Conservation (phyloP, 2,329 filamentous ascomycete species). For the Sclerotinia subarctica region DNA sequence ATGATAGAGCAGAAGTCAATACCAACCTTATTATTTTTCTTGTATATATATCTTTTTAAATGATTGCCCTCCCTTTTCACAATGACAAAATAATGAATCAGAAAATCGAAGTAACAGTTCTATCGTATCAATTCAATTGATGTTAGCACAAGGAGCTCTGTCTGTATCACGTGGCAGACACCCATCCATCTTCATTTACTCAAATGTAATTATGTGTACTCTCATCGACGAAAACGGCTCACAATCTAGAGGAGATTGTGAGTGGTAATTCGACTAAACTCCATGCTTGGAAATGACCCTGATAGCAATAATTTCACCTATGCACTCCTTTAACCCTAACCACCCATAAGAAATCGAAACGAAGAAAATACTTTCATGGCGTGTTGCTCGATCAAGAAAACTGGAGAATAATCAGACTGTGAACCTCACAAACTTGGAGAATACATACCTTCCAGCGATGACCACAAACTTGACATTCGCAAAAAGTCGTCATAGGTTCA, state of each 20-base stretch:
- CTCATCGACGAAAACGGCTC: background rate
- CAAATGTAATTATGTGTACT: background rate
- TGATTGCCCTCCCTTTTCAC: too few species aligned
- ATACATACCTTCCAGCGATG: constrained; percentile 67
- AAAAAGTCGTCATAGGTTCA: constrained; percentile 83
- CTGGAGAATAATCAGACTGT: constrained; percentile 23
- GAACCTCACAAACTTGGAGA: background rate
- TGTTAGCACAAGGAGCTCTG: background rate
- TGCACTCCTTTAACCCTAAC: constrained; percentile 31
- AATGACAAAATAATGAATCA: background rate
- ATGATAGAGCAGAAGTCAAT: background rate
- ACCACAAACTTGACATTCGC: constrained; percentile 67
- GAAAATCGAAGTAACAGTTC: background rate
- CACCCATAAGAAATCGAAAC: constrained; percentile 34
- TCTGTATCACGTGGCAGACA: background rate
- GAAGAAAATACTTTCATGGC: constrained; percentile 22
- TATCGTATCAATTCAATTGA: background rate
- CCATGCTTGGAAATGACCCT: constrained; percentile 2
- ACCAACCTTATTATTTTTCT: too few species aligned
- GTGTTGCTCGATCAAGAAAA: constrained; percentile 34
- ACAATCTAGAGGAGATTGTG: background rate
- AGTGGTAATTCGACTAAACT: constrained; percentile 7
- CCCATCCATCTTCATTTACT: background rate
- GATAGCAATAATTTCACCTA: constrained; percentile 6
- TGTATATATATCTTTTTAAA: background rate